Conservation (phyloP, 345 rosid genomes). For the Gossypium stocksii region DNA sequence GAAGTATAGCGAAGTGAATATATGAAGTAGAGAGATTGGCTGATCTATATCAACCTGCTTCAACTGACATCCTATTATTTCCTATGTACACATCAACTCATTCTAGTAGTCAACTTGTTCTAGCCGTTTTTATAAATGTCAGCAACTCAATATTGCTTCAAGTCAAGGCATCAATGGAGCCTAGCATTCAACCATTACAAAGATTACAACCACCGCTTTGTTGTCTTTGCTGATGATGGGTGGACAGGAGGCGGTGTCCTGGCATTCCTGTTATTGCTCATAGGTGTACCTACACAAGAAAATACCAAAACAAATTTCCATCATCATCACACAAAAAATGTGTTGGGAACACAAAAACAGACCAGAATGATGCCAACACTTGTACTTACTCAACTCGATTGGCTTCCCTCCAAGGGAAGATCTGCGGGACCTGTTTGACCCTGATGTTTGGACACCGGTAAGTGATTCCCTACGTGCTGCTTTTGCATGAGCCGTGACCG, state of each 20-base stretch:
- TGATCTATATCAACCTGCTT: too few species aligned
- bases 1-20: too few species aligned
- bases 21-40: too few species aligned
- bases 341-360: not conserved
- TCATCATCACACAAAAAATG: not conserved
- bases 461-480: slow-evolving; percentile 69
- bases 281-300: slow-evolving; percentile 25
- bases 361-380: not conserved
- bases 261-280: slow-evolving; percentile 49
- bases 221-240: slow-evolving; percentile 31
- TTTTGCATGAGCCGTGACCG: slow-evolving; percentile 43
- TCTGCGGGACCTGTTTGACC: slow-evolving; percentile 48
- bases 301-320: slow-evolving; percentile 8
- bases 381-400: slow-evolving; percentile 39
- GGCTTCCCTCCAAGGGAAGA: slow-evolving; percentile 82
- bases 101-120: not conserved
- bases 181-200: not conserved
- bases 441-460: slow-evolving; percentile 47
- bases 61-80: not conserved
- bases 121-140: not conserved
- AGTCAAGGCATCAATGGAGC: slow-evolving; percentile 40
- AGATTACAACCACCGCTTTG: slow-evolving; percentile 43
- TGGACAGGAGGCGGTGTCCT: slow-evolving; percentile 75
- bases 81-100: not conserved
- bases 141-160: slow-evolving; percentile 33